Evolutionary conservation across 139 green algal species (phyloP).

Genomic region (Pseudopediastrum boryanum): DNA sequence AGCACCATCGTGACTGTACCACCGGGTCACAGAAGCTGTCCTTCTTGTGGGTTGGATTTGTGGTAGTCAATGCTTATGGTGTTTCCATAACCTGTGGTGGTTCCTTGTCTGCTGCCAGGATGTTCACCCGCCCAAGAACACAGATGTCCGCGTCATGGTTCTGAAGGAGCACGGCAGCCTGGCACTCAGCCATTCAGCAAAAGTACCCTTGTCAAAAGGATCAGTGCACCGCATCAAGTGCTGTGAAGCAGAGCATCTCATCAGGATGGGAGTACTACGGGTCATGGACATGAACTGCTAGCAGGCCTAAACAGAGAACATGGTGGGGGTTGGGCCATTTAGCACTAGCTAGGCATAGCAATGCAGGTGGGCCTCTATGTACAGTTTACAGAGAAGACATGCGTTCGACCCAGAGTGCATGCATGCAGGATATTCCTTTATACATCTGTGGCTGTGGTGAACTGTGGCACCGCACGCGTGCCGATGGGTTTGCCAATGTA

Average conservation of each 20-base stretch:
- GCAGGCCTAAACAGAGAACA: too few relatives aligned
- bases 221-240: slow-evolving; percentile 39
- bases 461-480: too few relatives aligned
- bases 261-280: slow-evolving; percentile 34
- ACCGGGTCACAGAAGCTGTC: background rate
- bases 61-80: background rate
- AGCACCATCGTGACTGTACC: background rate
- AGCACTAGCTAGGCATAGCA: too few relatives aligned
- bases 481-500: too few relatives aligned
- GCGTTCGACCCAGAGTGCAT: too few relatives aligned
- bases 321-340: too few relatives aligned
- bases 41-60: background rate
- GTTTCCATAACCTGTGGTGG: background rate
- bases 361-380: too few relatives aligned
- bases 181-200: slow-evolving; percentile 23
- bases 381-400: too few relatives aligned
- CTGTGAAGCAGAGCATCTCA: slow-evolving; percentile 38
- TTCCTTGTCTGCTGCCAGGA: slow-evolving; percentile 22
- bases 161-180: slow-evolving; percentile 38
- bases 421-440: too few relatives aligned
- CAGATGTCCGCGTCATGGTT: slow-evolving; percentile 34
- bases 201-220: slow-evolving; percentile 30
- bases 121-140: slow-evolving; percentile 37
- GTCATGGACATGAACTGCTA: slow-evolving; percentile 39
- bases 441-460: too few relatives aligned